Evolutionary conservation across 345 rosid species (phyloP), one percentile per base, ranked within the genome.

Genomic region (Eucalyptus microcorys): DNA sequence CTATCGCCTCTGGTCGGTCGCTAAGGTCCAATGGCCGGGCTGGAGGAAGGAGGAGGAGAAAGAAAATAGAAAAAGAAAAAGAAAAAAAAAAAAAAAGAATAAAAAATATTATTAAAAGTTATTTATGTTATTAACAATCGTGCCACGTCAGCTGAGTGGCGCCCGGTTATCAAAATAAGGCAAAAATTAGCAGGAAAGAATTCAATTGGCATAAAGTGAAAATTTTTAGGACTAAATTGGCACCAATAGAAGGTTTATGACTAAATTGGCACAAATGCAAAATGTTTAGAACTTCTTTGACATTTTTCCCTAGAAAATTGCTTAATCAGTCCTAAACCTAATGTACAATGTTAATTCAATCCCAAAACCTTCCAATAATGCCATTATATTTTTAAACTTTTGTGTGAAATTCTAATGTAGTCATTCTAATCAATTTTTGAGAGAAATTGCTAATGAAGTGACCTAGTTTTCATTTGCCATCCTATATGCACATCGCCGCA

Each of bases 1-100:
- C 0, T 52, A 0, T 52, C 0, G 0, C 53, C 22, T 50, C 0
- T 7, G 4, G 53, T 0, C 3, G 1, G 21, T 52, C 10, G 1
- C 2, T 0, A 4, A 52, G 57, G 26, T 52, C 57, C 0, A 52
- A 0, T 52, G 10, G 1, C 2, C 0, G 0, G 0, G 10, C 10
- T 52, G 3, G 2, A 19, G 57, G 2, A 52, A 7, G 26, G 26
- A 52, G 24, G 26, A 52, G 2, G 57, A 52, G 57, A 52, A 52
- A 52, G 57, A 52, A 52, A 52, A 52, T 7, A 52, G 10, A 8
- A 3, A 52, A 52, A 52, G 1, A 4, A 52, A 52, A 52, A 4
- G 3, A 3, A 52, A 52, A 52, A 0, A 5, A 52, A 52, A 52
- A 52, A 19, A 0, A 17, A 52, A 52, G 3, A 0, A 19, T 3